phyloP scores from a whole-genome alignment of 2,329 filamentous ascomycete genomes.

The Colletotrichum orbiculare region DNA sequence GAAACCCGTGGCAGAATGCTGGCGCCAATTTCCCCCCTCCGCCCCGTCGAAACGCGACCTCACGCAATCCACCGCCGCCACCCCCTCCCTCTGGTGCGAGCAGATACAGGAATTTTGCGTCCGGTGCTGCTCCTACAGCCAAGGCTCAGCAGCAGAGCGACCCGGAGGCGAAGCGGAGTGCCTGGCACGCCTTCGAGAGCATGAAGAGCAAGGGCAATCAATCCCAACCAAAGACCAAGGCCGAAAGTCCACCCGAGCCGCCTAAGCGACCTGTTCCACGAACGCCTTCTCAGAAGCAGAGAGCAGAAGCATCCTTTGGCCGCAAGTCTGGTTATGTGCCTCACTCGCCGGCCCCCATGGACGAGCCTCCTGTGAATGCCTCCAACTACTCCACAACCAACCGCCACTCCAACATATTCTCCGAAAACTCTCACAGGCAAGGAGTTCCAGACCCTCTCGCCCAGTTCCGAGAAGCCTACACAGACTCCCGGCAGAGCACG shows the following conservation, averaged over 20 bases:
- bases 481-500: constrained; percentile 65
- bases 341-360: constrained; percentile 58
- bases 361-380: constrained; percentile 63
- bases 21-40: constrained; percentile 62
- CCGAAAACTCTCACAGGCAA: constrained; percentile 36
- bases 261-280: constrained; percentile 55
- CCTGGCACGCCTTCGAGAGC: constrained; percentile 55
- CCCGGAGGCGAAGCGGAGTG: constrained; percentile 53
- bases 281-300: constrained; percentile 64
- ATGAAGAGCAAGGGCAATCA: constrained; percentile 51
- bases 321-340: constrained; percentile 62
- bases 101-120: constrained; percentile 57
- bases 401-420: constrained; percentile 41
- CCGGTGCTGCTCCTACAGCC: constrained; percentile 55
- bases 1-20: constrained; percentile 67
- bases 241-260: constrained; percentile 42
- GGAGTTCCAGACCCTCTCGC: constrained; percentile 58
- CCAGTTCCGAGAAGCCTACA: constrained; percentile 56
- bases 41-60: constrained; percentile 52
- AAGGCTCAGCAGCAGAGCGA: constrained; percentile 48
- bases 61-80: constrained; percentile 36
- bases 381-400: constrained; percentile 61
- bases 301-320: constrained; percentile 67
- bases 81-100: constrained; percentile 52
- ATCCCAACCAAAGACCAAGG: constrained; percentile 41